Evolutionary conservation across 2,329 filamentous ascomycete genomes (phyloP).

Genomic region (Pseudogymnoascus sp.): DNA sequence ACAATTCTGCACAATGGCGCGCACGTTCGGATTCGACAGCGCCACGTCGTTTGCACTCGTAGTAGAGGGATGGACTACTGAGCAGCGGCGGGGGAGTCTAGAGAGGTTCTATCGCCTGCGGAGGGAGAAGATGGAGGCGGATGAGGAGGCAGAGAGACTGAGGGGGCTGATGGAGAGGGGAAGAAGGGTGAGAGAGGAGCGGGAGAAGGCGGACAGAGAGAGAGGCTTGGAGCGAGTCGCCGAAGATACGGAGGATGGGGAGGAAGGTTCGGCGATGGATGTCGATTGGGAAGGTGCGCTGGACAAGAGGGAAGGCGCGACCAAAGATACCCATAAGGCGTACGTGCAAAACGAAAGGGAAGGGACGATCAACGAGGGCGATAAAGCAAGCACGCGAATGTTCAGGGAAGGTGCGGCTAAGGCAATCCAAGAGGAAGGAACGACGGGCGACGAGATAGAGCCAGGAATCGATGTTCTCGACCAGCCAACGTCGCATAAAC

Average conservation of each 20-base stretch:
- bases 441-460: not conserved
- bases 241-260: not conserved
- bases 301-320: not conserved
- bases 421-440: not conserved
- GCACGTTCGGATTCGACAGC: conserved; percentile 64
- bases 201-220: not conserved
- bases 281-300: conserved; percentile 2
- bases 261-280: not conserved
- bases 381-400: not conserved
- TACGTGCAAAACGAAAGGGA: not conserved
- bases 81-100: conserved; percentile 66
- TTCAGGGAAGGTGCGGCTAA: not conserved
- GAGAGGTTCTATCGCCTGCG: conserved; percentile 71
- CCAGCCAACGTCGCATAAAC: not conserved
- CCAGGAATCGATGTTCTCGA: not conserved
- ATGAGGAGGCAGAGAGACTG: not conserved
- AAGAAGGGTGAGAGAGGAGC: not conserved
- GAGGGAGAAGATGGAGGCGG: conserved; percentile 18
- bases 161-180: not conserved
- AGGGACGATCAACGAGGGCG: not conserved
- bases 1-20: conserved; percentile 88
- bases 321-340: not conserved
- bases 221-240: not conserved
- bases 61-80: conserved; percentile 85
- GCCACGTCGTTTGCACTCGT: conserved; percentile 80